phyloP scores from a whole-genome alignment of 106 monocot genomes.

The Narthecium ossifragum region DNA sequence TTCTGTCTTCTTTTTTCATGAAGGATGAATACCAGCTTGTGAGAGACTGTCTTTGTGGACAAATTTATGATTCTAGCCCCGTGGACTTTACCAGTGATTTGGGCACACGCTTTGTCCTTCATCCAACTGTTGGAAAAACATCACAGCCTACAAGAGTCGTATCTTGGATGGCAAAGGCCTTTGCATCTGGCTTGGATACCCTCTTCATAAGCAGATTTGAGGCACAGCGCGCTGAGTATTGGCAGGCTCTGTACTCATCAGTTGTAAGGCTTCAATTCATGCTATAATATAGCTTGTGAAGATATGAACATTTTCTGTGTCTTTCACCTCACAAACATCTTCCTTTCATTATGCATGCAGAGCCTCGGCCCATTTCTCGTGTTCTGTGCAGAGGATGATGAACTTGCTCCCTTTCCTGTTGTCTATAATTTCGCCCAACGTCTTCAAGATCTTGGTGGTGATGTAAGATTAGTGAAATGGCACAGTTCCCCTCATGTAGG shows the following conservation, averaged over 20 bases:
- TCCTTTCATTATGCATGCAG: constrained; percentile 23
- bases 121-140: constrained; percentile 26
- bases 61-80: constrained; percentile 61
- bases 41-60: constrained; percentile 50
- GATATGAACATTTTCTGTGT: constrained; percentile 1
- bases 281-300: too few species aligned
- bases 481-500: constrained; percentile 52
- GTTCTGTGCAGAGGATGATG: constrained; percentile 71
- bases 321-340: background rate
- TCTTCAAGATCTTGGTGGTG: constrained; percentile 58
- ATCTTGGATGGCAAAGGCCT: constrained; percentile 68
- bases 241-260: constrained; percentile 68
- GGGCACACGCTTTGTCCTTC: constrained; percentile 36
- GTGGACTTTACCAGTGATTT: constrained; percentile 43
- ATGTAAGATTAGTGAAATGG: constrained; percentile 76
- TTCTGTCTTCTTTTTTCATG: constrained; percentile 4
- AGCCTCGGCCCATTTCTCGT: constrained; percentile 63
- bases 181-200: constrained; percentile 59
- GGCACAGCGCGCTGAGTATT: constrained; percentile 68
- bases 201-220: constrained; percentile 70
- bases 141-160: constrained; percentile 39
- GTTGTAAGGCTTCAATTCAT: constrained; percentile 35
- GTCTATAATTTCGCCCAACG: constrained; percentile 50
- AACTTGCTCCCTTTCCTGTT: constrained; percentile 41
- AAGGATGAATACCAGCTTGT: constrained; percentile 47